Conservation (phyloP, 2,329 filamentous ascomycete species). For the Talaromyces sp. region DNA sequence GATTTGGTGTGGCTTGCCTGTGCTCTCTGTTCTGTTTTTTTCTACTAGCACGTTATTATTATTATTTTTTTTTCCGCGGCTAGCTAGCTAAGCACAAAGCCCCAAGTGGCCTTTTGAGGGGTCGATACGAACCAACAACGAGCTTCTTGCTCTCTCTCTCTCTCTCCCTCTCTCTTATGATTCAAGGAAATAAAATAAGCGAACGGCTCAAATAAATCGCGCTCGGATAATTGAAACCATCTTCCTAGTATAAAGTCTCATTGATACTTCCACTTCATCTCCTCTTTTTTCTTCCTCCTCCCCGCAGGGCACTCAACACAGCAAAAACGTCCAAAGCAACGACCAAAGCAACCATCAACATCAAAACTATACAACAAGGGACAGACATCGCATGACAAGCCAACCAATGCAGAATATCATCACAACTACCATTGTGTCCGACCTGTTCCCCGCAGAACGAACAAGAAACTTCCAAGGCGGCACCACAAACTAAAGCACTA, state of each 20-base stretch:
- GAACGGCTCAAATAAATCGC: neutral
- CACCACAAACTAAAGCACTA: constrained; percentile 6
- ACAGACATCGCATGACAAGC: constrained; percentile 12
- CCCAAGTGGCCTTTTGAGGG: neutral
- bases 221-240: neutral
- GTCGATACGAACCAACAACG: neutral
- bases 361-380: neutral
- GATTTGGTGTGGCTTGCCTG: neutral
- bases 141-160: neutral
- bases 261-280: neutral
- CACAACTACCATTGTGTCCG: constrained; percentile 2
- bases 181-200: neutral
- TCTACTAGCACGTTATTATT: neutral
- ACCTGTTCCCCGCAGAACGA: constrained; percentile 19
- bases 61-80: neutral
- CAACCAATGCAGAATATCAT: constrained; percentile 18
- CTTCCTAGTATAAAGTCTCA: neutral
- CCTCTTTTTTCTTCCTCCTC: constrained; percentile 5
- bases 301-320: constrained; percentile 3
- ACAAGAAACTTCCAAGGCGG: constrained; percentile 22
- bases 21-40: neutral
- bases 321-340: neutral
- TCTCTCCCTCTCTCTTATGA: neutral
- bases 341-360: neutral
- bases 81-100: neutral